Evolutionary conservation across 441 rosid genomes (phyloP).

Genomic region (Erysimum pusillum): DNA sequence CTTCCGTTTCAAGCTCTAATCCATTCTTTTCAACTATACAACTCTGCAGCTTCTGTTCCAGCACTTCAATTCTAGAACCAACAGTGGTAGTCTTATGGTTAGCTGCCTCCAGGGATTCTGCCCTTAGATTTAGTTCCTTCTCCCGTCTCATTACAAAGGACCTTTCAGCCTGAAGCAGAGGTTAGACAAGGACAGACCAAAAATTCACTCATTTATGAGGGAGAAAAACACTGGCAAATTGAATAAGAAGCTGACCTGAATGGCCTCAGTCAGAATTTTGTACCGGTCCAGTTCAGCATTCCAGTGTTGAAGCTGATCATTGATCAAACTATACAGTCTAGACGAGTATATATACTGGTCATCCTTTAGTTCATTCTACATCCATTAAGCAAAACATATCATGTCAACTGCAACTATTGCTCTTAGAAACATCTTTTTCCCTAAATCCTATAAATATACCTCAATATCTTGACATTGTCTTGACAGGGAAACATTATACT

Average conservation of each 20-base stretch:
- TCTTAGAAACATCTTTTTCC: conserved; percentile 30
- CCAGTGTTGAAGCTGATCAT: conserved; percentile 87
- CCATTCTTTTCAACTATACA: conserved; percentile 88
- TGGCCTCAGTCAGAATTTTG: conserved; percentile 63
- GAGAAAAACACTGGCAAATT: conserved; percentile 36
- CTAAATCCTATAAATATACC: conserved; percentile 55
- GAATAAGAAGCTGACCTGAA: conserved; percentile 69
- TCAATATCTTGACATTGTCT: conserved; percentile 81
- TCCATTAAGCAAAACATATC: conserved; percentile 43
- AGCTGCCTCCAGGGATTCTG: conserved; percentile 79
- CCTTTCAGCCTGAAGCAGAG: conserved; percentile 79
- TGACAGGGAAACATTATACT: conserved; percentile 69
- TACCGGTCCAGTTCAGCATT: conserved; percentile 78
- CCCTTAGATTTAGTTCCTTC: conserved; percentile 75
- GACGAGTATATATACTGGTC: conserved; percentile 80
- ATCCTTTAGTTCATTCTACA: conserved; percentile 83
- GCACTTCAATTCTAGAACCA: conserved; percentile 75
- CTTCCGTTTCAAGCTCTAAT: conserved; percentile 88
- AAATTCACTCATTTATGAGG: conserved; percentile 31
- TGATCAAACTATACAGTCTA: conserved; percentile 70
- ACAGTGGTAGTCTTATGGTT: conserved; percentile 58
- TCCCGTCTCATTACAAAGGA: conserved; percentile 77
- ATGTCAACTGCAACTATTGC: conserved; percentile 39
- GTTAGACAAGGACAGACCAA: conserved; percentile 46
- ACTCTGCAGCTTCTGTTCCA: conserved; percentile 80